Evolutionary conservation across 164 flowering plant genomes (phyloP).

Genomic region (Sedum album): DNA sequence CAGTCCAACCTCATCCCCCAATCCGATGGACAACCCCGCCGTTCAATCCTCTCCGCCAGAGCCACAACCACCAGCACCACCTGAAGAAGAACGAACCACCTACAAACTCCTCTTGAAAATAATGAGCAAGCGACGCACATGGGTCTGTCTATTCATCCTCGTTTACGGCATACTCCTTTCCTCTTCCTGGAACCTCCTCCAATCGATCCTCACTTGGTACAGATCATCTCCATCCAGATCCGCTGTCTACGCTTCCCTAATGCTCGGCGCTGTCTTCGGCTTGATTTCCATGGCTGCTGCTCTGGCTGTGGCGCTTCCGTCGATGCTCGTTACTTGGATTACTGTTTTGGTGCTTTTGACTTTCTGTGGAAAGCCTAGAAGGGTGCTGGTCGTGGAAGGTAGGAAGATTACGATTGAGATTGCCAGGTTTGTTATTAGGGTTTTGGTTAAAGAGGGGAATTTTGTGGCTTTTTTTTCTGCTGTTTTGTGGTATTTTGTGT

Average conservation of each 20-base stretch:
- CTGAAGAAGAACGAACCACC: no score
- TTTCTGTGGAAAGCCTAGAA: slow-evolving; percentile 49
- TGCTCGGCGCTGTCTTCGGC: no score
- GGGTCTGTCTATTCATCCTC: slow-evolving; percentile 44
- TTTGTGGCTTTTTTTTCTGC: slow-evolving; percentile 44
- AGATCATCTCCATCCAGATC: slow-evolving; percentile 15
- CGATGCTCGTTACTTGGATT: slow-evolving; percentile 39
- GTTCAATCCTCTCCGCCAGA: background rate
- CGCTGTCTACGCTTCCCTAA: slow-evolving; percentile 45
- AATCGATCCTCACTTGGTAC: slow-evolving; percentile 49
- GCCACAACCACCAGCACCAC: slow-evolving; percentile 6
- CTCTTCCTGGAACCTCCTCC: slow-evolving; percentile 46
- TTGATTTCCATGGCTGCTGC: slow-evolving; percentile 60
- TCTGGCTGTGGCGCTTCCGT: slow-evolving; percentile 51
- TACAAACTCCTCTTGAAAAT: slow-evolving; percentile 19
- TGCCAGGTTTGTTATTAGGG: no score
- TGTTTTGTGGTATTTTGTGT: no score
- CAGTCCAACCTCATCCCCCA: no score
- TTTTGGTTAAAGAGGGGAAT: slow-evolving; percentile 57
- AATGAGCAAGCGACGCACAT: slow-evolving; percentile 63
- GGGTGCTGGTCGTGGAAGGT: slow-evolving; percentile 35
- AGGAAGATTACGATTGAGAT: no score
- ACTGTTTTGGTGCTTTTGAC: slow-evolving; percentile 48
- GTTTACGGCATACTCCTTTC: slow-evolving; percentile 36
- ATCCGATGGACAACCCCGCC: background rate